A percentile compares a stretch with the other conserved stretches of the same genome.
phyloP scores from a whole-genome alignment of 106 monocot species.

The Dactylorhiza incarnata region DNA sequence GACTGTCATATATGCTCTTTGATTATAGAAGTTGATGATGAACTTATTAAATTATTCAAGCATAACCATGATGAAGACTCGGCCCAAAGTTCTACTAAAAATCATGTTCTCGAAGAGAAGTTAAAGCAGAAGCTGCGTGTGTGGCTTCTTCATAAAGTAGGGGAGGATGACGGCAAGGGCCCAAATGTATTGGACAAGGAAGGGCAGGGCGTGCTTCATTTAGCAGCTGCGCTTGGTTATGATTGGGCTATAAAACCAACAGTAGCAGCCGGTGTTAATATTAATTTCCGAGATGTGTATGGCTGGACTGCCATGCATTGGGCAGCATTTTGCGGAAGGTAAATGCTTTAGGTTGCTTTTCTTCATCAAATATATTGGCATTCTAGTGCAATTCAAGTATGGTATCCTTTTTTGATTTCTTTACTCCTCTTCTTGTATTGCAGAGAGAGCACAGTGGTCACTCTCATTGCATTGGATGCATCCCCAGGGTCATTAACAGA shows the following conservation, averaged over 20 bases:
- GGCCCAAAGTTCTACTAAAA: conserved; percentile 17
- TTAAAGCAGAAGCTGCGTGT: conserved; percentile 62
- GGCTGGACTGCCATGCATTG: conserved; percentile 99
- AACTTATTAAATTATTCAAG: conserved; percentile 35
- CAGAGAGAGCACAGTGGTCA: conserved; percentile 66
- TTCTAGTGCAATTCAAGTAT: not conserved
- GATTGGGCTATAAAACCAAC: conserved; percentile 85
- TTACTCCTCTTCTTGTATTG: conserved; percentile 11
- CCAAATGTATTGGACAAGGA: conserved; percentile 65
- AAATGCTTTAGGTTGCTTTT: not conserved
- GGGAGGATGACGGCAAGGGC: conserved; percentile 73
- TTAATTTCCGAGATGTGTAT: conserved; percentile 78
- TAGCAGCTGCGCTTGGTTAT: conserved; percentile 88
- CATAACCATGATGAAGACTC: conserved; percentile 16
- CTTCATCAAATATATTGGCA: not conserved
- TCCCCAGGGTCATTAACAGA: conserved; percentile 71
- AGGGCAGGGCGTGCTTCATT: conserved; percentile 82
- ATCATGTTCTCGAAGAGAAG: conserved; percentile 25
- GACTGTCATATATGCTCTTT: conserved; percentile 40
- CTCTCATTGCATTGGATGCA: conserved; percentile 58
- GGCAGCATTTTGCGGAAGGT: conserved; percentile 92
- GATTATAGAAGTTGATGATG: conserved; percentile 45
- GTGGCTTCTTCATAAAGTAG: conserved; percentile 72
- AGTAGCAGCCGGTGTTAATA: conserved; percentile 62
- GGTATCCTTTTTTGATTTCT: not conserved